A percentile compares a stretch with the other conserved stretches of the same genome.
phyloP scores from a whole-genome alignment of 2,329 filamentous ascomycete genomes.

The Claviceps capensis region DNA sequence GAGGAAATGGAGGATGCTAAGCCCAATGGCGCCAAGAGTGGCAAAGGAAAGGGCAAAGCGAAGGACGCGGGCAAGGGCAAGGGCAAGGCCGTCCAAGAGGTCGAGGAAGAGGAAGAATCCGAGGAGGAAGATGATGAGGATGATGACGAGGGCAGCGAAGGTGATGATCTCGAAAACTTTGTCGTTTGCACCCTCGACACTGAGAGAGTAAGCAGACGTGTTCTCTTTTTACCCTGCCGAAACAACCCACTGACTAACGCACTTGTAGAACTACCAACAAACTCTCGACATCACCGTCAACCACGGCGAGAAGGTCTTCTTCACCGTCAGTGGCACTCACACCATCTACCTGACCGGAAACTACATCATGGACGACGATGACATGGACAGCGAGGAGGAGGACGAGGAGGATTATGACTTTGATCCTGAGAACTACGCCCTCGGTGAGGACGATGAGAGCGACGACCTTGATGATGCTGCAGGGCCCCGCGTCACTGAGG shows the following conservation, averaged over 20 bases:
- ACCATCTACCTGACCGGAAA: conserved; percentile 89
- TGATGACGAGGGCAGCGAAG: conserved; percentile 48
- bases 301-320: conserved; percentile 82
- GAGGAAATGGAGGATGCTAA: conserved; percentile 65
- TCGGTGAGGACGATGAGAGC: conserved; percentile 57
- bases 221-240: neutral
- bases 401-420: conserved; percentile 69
- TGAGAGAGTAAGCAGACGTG: conserved; percentile 52
- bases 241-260: conserved; percentile 13
- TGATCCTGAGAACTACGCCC: conserved; percentile 59
- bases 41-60: conserved; percentile 43
- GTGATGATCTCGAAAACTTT: conserved; percentile 67
- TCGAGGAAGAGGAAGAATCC: conserved; percentile 37
- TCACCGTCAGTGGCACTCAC: conserved; percentile 82
- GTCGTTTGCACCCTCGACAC: conserved; percentile 94
- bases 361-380: conserved; percentile 67
- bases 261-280: conserved; percentile 79
- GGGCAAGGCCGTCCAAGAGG: conserved; percentile 49
- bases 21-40: conserved; percentile 41
- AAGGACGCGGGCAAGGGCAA: conserved; percentile 42
- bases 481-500: conserved; percentile 70
- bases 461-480: conserved; percentile 69
- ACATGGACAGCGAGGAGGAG: conserved; percentile 41
- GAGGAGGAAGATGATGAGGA: conserved; percentile 21
- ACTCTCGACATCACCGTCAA: conserved; percentile 83